These are phyloP conservation scores for Daldinia eschscholtzii DNA, from an alignment of 2,329 filamentous ascomycete species.

Conservation along the genomic window DNA sequence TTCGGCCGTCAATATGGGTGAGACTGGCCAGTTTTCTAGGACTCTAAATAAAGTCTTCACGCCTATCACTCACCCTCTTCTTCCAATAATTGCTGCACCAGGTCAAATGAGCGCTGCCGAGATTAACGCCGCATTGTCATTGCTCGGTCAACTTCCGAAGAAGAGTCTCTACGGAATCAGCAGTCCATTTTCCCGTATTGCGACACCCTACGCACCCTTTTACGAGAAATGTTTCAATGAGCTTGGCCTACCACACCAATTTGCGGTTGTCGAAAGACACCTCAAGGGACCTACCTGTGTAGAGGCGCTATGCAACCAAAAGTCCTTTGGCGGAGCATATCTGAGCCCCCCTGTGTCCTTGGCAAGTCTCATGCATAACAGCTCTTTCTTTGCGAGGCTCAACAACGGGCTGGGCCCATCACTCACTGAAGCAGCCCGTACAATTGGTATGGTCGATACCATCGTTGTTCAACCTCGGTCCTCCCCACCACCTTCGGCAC, in stretches of 20 bases:
- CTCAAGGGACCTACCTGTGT: slow-evolving; percentile 74
- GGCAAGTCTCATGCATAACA: slow-evolving; percentile 69
- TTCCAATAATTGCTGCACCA: slow-evolving; percentile 86
- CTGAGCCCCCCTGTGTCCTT: slow-evolving; percentile 78
- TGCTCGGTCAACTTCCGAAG: slow-evolving; percentile 83
- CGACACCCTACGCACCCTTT: slow-evolving; percentile 82
- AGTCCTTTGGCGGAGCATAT: slow-evolving; percentile 84
- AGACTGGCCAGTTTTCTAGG: slow-evolving; percentile 85
- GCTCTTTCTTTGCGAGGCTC: slow-evolving; percentile 63
- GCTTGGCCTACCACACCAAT: slow-evolving; percentile 86
- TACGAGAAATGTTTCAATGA: slow-evolving; percentile 88
- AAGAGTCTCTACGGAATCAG: slow-evolving; percentile 85
- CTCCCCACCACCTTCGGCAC: slow-evolving; percentile 59
- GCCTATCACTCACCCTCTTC: slow-evolving; percentile 85
- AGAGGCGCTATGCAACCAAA: slow-evolving; percentile 78
- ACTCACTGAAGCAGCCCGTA: slow-evolving; percentile 80
- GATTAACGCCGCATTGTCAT: slow-evolving; percentile 82
- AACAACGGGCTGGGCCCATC: slow-evolving; percentile 66
- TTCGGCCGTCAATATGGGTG: slow-evolving; percentile 89
- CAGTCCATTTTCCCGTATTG: slow-evolving; percentile 71
- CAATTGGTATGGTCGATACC: slow-evolving; percentile 85
- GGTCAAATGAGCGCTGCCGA: slow-evolving; percentile 88
- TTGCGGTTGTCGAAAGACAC: slow-evolving; percentile 79
- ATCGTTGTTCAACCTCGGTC: slow-evolving; percentile 73
- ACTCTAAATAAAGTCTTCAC: slow-evolving; percentile 89